Conservation (phyloP, 2,329 filamentous ascomycete species). For the Pseudopithomyces chartarum region DNA sequence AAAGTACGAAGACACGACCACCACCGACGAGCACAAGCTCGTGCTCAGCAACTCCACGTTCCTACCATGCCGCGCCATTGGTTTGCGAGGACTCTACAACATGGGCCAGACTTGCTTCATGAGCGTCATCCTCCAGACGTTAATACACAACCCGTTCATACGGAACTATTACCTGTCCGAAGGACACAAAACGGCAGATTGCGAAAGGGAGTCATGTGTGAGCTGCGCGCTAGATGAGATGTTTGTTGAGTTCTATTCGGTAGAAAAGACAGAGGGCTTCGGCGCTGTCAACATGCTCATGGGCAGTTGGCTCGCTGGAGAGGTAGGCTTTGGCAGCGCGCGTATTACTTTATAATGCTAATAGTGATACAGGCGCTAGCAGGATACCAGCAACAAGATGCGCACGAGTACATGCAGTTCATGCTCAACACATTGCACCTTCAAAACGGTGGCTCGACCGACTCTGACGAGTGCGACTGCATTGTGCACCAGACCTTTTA, state of each 20-base stretch:
- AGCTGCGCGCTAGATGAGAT: slow-evolving; percentile 67
- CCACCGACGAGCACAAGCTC: slow-evolving; percentile 71
- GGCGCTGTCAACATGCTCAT: slow-evolving; percentile 88
- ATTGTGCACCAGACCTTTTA: slow-evolving; percentile 95
- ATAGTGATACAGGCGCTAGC: slow-evolving; percentile 54
- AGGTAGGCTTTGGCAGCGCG: slow-evolving; percentile 59
- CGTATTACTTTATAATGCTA: not conserved
- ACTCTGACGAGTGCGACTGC: slow-evolving; percentile 69
- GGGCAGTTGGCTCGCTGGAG: slow-evolving; percentile 85
- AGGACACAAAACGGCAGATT: slow-evolving; percentile 80
- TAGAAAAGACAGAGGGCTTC: slow-evolving; percentile 84
- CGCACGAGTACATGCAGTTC: slow-evolving; percentile 96
- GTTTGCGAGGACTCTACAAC: slow-evolving; percentile 91
- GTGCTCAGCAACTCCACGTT: slow-evolving; percentile 78
- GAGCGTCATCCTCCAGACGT: slow-evolving; percentile 90
- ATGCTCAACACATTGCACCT: slow-evolving; percentile 87
- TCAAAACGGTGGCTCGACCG: slow-evolving; percentile 67
- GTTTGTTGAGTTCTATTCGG: slow-evolving; percentile 67
- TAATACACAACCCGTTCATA: slow-evolving; percentile 91
- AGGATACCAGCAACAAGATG: slow-evolving; percentile 94
- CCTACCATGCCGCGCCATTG: slow-evolving; percentile 83
- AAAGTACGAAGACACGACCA: slow-evolving; percentile 71
- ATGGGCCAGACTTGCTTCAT: slow-evolving; percentile 99
- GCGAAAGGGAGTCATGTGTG: slow-evolving; percentile 62
- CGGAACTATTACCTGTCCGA: slow-evolving; percentile 91